Conservation (phyloP, 2,329 filamentous ascomycete genomes). For the Fusarium avenaceum region DNA sequence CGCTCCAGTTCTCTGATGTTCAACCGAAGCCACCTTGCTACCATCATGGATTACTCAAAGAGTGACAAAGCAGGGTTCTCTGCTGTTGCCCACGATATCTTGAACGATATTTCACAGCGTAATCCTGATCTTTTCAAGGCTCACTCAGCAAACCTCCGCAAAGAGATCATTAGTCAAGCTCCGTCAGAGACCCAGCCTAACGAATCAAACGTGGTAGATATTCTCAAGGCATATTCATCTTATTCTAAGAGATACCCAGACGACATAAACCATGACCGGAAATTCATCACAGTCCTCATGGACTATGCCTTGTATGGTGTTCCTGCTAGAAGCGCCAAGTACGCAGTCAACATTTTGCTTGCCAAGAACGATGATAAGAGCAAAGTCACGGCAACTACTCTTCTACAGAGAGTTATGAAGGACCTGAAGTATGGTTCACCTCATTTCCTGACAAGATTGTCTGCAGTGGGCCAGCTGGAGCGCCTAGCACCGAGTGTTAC, state of each 20-base stretch:
- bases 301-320: constrained; percentile 86
- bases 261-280: constrained; percentile 84
- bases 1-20: constrained; percentile 87
- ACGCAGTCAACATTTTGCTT: constrained; percentile 91
- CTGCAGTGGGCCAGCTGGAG: constrained; percentile 80
- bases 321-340: constrained; percentile 88
- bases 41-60: constrained; percentile 89
- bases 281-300: constrained; percentile 84
- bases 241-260: constrained; percentile 89
- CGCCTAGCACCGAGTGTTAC: constrained; percentile 80
- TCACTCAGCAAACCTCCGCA: constrained; percentile 91
- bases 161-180: constrained; percentile 83
- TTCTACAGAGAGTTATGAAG: constrained; percentile 81
- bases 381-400: constrained; percentile 84
- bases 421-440: constrained; percentile 79
- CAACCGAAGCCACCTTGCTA: constrained; percentile 92
- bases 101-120: constrained; percentile 90
- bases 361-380: constrained; percentile 79
- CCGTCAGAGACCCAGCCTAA: constrained; percentile 77
- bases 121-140: constrained; percentile 93
- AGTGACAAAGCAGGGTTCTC: constrained; percentile 85
- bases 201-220: constrained; percentile 83
- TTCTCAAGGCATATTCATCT: constrained; percentile 91
- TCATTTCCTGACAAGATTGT: constrained; percentile 81
- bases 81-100: constrained; percentile 84